Evolutionary conservation across 2,329 filamentous ascomycete species (phyloP), one percentile per base, ranked within the genome.

Genomic region (Sclerotinia borealis): DNA sequence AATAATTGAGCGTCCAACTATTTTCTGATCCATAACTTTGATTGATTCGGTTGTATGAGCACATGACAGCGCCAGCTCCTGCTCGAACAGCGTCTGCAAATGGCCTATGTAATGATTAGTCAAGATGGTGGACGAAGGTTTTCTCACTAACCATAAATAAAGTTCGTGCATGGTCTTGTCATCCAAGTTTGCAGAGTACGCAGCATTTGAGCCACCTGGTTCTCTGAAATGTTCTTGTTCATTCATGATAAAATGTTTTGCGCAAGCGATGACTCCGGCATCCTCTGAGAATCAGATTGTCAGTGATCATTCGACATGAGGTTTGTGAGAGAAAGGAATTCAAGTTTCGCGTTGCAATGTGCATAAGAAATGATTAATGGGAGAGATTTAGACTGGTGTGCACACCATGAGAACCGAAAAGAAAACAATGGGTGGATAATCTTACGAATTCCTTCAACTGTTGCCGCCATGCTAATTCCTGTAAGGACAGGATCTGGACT

Each of bases 1-100:
- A 77, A 56, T 87, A 85, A 72, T 95, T 95, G 68, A 92, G 77
- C 4, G 88, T 77, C 70, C 88, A 86, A 45, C 86, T 88, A 78
- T 95, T 95, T 71, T 93, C 88, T 75, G 91, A 93, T 39, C 77
- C 83, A 69, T 92, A 92, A 22, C 85, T 90, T 76, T 91, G 91
- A 78, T 96, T 96, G 75, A 92, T 75, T 71, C 89, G 66, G 25
- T 71, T 71, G 58, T 71, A 71, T 0, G 87, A 86, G 74, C 91
- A 92, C 92, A 96, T 96, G 61, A 96, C 80, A 4, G 87, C 87
- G 1, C 85, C 89, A 2, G 92, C 90, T 37, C 91, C 91, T 11
- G 90, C 91, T 61, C 84, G 85, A 52, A 96, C 72, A 9, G 76
- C 73, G 67, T 76, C 73, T 51, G 80, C 80, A 69, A 86, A 86